A percentile compares a stretch with the other conserved stretches of the same genome.
These are phyloP conservation scores for Salvia rosmarinus DNA, from an alignment of 257 asterid species.

Conservation along the genomic window DNA sequence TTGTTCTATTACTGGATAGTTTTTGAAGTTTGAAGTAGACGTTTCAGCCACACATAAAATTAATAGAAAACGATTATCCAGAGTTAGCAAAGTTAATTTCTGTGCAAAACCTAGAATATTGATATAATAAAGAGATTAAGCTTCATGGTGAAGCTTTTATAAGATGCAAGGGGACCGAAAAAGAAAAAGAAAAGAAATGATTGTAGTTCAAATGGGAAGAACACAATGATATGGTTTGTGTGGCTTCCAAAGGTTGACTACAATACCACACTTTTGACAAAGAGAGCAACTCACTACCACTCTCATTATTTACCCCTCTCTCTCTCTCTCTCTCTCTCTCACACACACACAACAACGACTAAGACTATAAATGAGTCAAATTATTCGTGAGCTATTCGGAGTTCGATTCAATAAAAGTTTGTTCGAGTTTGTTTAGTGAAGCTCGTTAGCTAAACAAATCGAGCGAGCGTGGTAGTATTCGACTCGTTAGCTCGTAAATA, in stretches of 20 bases:
- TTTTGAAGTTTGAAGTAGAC: no score
- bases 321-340: neutral
- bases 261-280: constrained; percentile 22
- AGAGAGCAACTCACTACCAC: constrained; percentile 11
- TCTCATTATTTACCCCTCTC: constrained; percentile 4
- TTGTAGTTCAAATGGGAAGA: constrained; percentile 22
- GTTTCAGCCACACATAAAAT: no score
- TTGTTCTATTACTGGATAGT: no score
- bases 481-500: no score
- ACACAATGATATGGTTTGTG: constrained; percentile 33
- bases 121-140: neutral
- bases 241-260: constrained; percentile 33
- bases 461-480: no score
- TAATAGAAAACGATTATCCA: no score
- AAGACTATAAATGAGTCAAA: no score
- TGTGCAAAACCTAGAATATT: neutral
- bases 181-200: neutral
- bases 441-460: no score
- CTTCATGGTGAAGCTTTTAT: constrained; percentile 26
- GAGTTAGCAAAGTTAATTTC: no score
- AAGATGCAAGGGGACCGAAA: constrained; percentile 29
- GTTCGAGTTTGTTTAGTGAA: no score
- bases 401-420: no score
- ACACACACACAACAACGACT: neutral
- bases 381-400: no score